Conservation (phyloP, 225 moss, liverwort and hornwort species). For the Neckera pumila region DNA sequence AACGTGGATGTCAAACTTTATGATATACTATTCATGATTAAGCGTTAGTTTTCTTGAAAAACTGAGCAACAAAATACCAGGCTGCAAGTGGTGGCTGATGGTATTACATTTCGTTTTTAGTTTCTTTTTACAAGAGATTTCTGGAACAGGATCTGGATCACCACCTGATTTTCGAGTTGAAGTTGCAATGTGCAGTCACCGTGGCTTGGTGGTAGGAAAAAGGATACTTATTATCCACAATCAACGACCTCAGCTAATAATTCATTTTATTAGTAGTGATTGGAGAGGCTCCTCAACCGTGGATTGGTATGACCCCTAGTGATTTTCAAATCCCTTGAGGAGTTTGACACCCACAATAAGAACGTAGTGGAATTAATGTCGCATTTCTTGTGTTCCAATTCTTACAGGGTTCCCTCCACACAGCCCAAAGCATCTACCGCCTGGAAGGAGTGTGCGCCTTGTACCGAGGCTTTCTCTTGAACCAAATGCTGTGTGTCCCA, state of each 20-base stretch:
- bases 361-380: background rate
- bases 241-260: slow-evolving; percentile 1
- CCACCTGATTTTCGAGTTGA: background rate
- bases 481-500: slow-evolving; percentile 75
- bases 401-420: slow-evolving; percentile 62
- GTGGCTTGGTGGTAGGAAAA: slow-evolving; percentile 1
- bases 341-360: background rate
- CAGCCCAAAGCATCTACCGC: slow-evolving; percentile 32
- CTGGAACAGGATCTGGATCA: background rate
- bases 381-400: background rate
- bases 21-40: background rate
- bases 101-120: background rate
- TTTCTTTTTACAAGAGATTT: background rate
- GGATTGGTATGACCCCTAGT: background rate
- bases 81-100: background rate
- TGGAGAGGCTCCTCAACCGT: background rate
- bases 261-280: background rate
- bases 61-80: background rate
- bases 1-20: background rate
- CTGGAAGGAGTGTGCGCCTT: slow-evolving; percentile 53
- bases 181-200: slow-evolving; percentile 18
- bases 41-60: background rate
- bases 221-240: background rate
- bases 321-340: background rate
- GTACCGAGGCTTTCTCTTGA: slow-evolving; percentile 65